Evolutionary conservation across 306 rosid genomes (phyloP).

Genomic region (Acacia confusa): DNA sequence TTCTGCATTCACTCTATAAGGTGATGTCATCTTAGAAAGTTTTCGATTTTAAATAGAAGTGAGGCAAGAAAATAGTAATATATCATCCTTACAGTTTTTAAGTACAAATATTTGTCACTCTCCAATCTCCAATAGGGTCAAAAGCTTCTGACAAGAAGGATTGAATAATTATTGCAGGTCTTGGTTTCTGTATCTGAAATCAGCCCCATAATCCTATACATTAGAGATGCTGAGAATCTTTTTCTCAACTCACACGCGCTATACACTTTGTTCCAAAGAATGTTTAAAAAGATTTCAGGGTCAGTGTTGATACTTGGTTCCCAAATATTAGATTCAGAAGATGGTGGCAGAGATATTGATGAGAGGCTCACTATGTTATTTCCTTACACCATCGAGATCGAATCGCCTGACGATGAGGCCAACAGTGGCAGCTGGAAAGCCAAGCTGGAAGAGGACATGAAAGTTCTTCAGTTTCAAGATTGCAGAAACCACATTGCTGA

Average conservation of each 20-base stretch:
- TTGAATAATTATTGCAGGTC: constrained; percentile 49
- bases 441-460: constrained; percentile 66
- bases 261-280: constrained; percentile 56
- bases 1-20: constrained; percentile 70
- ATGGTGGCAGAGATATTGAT: constrained; percentile 46
- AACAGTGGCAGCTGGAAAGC: constrained; percentile 57
- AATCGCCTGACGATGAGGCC: constrained; percentile 65
- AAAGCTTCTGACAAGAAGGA: constrained; percentile 22
- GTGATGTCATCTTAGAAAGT: constrained; percentile 35
- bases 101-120: neutral
- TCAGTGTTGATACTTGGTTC: constrained; percentile 78
- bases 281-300: constrained; percentile 70
- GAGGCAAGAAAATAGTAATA: neutral
- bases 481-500: constrained; percentile 78
- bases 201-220: constrained; percentile 62
- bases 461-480: constrained; percentile 62
- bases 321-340: constrained; percentile 40
- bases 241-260: constrained; percentile 57
- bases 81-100: neutral
- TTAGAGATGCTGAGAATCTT: constrained; percentile 66
- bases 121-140: neutral
- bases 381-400: constrained; percentile 58
- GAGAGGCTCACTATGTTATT: constrained; percentile 56
- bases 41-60: neutral
- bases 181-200: constrained; percentile 63